Percentiles rank a stretch among this genome's conserved stretches.
Conservation (phyloP, 495 filamentous ascomycete genomes). For the Podospora comata region DNA sequence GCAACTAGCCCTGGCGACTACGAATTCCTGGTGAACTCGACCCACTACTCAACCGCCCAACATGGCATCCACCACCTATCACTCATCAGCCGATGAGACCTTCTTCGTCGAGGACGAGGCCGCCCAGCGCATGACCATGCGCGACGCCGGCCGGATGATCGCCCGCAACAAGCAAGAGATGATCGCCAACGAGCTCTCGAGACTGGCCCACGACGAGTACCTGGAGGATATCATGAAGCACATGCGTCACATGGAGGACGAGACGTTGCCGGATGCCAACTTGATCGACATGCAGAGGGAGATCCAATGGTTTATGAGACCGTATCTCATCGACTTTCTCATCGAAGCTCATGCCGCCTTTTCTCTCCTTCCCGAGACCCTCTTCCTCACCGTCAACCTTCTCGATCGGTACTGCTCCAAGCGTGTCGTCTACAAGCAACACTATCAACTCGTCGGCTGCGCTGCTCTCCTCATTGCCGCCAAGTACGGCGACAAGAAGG, state of each 20-base stretch:
- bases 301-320: slow-evolving; percentile 99
- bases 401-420: slow-evolving; percentile 97
- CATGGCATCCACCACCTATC: slow-evolving; percentile 67
- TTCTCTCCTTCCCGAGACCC: slow-evolving; percentile 85
- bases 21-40: slow-evolving; percentile 53
- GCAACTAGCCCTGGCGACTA: not conserved
- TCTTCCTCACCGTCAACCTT: slow-evolving; percentile 94
- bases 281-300: slow-evolving; percentile 98
- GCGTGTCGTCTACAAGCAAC: slow-evolving; percentile 97
- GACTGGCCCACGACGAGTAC: slow-evolving; percentile 78
- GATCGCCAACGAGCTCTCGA: slow-evolving; percentile 84
- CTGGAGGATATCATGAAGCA: slow-evolving; percentile 88
- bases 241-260: slow-evolving; percentile 94
- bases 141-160: slow-evolving; percentile 70
- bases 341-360: slow-evolving; percentile 96
- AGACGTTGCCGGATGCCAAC: slow-evolving; percentile 91
- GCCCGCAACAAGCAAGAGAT: slow-evolving; percentile 74
- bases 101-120: slow-evolving; percentile 87
- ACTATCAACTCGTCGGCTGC: slow-evolving; percentile 97
- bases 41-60: slow-evolving; percentile 36
- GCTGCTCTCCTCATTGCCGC: slow-evolving; percentile 93
- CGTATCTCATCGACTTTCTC: slow-evolving; percentile 96
- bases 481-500: slow-evolving; percentile 98
- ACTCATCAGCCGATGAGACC: slow-evolving; percentile 47
- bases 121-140: slow-evolving; percentile 50